Evolutionary conservation across 495 filamentous ascomycete species (phyloP).

Genomic region (Penicillium mononematosum): DNA sequence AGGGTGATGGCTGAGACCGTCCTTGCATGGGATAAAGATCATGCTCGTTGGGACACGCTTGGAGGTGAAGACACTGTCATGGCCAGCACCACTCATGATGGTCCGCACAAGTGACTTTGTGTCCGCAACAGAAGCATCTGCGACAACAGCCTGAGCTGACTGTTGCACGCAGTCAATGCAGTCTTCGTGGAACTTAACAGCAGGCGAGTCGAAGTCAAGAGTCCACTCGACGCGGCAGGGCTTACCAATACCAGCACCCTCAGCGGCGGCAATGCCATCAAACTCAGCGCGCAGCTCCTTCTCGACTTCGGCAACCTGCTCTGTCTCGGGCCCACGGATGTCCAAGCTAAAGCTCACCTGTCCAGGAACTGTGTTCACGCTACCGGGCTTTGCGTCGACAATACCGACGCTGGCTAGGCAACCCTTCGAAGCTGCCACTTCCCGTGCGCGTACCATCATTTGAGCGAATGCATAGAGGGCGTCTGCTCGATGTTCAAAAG

Average conservation of each 20-base stretch:
- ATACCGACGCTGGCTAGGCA: conserved; percentile 73
- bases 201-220: conserved; percentile 62
- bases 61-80: conserved; percentile 64
- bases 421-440: conserved; percentile 52
- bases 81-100: conserved; percentile 58
- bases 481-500: conserved; percentile 57
- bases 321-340: conserved; percentile 62
- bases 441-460: conserved; percentile 66
- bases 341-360: conserved; percentile 69
- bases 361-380: conserved; percentile 75
- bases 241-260: conserved; percentile 50
- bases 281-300: conserved; percentile 55
- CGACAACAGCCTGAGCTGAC: conserved; percentile 55
- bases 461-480: conserved; percentile 65
- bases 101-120: conserved; percentile 42
- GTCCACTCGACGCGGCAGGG: conserved; percentile 58
- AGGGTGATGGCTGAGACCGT: conserved; percentile 66
- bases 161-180: conserved; percentile 66
- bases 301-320: conserved; percentile 56
- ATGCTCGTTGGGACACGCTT: conserved; percentile 61
- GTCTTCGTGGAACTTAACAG: conserved; percentile 66
- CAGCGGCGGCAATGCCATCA: conserved; percentile 52
- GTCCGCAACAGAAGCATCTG: conserved; percentile 45
- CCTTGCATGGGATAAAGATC: conserved; percentile 66
- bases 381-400: conserved; percentile 62